Evolutionary conservation across 1,139 yeast genomes (phyloP).

Genomic region (Blastobotrys niveus): DNA sequence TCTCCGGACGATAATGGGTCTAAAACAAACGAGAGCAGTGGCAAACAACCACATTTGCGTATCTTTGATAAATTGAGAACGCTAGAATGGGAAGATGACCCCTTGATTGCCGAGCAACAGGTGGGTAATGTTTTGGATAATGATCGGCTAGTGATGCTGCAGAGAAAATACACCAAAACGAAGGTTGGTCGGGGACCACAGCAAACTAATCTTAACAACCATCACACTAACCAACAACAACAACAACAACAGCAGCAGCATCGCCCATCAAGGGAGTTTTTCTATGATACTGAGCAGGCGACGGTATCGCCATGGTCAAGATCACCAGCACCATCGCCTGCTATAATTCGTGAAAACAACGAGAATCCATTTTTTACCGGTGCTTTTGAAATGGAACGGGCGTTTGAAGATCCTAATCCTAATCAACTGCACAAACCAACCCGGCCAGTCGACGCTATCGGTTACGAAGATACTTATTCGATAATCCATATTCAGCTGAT

Average conservation of each 20-base stretch:
- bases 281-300: constrained; percentile 31
- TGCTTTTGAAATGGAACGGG: constrained; percentile 24
- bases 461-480: constrained; percentile 32
- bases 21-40: neutral
- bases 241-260: no score
- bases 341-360: constrained; percentile 25
- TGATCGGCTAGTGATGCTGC: constrained; percentile 28
- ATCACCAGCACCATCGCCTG: constrained; percentile 36
- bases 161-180: constrained; percentile 25
- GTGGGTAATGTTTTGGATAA: constrained; percentile 29
- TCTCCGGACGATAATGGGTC: neutral
- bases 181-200: neutral
- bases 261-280: neutral
- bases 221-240: neutral
- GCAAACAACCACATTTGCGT: constrained; percentile 4
- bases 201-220: no score
- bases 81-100: constrained; percentile 31
- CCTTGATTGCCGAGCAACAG: constrained; percentile 31
- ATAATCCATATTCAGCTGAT: constrained; percentile 32
- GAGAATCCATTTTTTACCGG: constrained; percentile 29
- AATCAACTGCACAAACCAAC: constrained; percentile 4
- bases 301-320: constrained; percentile 32
- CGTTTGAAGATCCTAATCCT: constrained; percentile 26
- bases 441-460: constrained; percentile 26
- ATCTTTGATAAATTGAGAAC: constrained; percentile 28